These are phyloP conservation scores for Pichiaceae sp. DNA, from an alignment of 1,139 yeast genomes.

Conservation along the genomic window DNA sequence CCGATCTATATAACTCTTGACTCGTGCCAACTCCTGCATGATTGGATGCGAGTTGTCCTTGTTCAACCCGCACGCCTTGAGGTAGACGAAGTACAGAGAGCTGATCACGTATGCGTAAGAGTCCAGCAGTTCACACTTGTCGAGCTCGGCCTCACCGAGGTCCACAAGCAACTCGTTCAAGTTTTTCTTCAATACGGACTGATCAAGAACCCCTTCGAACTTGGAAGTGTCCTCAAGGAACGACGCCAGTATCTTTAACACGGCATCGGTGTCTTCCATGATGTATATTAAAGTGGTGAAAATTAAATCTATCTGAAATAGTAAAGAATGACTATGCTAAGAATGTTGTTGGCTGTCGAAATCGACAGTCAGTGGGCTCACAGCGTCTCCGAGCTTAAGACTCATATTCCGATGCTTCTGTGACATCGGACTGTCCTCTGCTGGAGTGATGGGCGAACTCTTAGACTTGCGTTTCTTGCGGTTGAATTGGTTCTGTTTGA, in stretches of 20 bases:
- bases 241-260: slow-evolving; percentile 25
- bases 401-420: background rate
- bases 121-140: slow-evolving; percentile 18
- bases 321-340: too few relatives aligned
- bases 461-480: background rate
- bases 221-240: slow-evolving; percentile 8
- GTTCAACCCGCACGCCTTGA: slow-evolving; percentile 54
- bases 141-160: slow-evolving; percentile 9
- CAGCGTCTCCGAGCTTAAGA: background rate
- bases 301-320: too few relatives aligned
- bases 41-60: slow-evolving; percentile 48
- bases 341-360: background rate
- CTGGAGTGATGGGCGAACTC: background rate
- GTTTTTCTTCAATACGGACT: slow-evolving; percentile 5
- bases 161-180: slow-evolving; percentile 8
- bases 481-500: background rate
- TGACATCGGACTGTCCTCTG: background rate
- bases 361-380: background rate
- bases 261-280: slow-evolving; percentile 38
- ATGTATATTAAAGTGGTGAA: background rate
- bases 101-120: slow-evolving; percentile 36
- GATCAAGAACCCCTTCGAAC: slow-evolving; percentile 1
- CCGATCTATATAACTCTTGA: slow-evolving; percentile 61
- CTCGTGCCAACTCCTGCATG: slow-evolving; percentile 61
- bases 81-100: slow-evolving; percentile 44